phyloP scores from a whole-genome alignment of 257 asterid species.

The Avicennia marina region DNA sequence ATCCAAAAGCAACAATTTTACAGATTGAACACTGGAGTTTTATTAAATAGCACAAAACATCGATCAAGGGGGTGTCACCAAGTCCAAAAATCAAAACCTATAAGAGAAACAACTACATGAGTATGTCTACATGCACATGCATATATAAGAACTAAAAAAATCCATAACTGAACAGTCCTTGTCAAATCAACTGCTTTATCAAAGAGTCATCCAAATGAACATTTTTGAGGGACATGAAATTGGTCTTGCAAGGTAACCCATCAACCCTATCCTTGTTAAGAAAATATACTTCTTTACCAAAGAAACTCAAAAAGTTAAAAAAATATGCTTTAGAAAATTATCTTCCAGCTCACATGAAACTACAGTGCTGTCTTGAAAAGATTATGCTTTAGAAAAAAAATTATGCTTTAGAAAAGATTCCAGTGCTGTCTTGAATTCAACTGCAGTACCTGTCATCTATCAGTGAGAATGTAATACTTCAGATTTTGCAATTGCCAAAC shows the following conservation, averaged over 20 bases:
- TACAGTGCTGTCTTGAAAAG: too few relatives aligned
- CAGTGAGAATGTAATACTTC: too few relatives aligned
- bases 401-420: too few relatives aligned
- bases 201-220: background rate
- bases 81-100: background rate
- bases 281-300: background rate
- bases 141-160: too few relatives aligned
- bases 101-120: background rate
- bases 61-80: slow-evolving; percentile 8
- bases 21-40: background rate
- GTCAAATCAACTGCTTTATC: too few relatives aligned
- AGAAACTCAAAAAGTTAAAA: background rate
- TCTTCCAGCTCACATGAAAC: background rate
- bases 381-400: too few relatives aligned
- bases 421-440: too few relatives aligned
- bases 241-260: background rate
- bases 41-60: background rate
- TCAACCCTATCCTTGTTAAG: background rate
- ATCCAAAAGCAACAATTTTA: slow-evolving; percentile 3
- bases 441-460: too few relatives aligned
- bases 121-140: too few relatives aligned
- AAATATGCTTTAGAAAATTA: background rate
- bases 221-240: background rate
- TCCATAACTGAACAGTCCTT: too few relatives aligned
- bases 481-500: too few relatives aligned